Conservation (phyloP, 2,329 filamentous ascomycete genomes). For the Camptophora hylomeconis region DNA sequence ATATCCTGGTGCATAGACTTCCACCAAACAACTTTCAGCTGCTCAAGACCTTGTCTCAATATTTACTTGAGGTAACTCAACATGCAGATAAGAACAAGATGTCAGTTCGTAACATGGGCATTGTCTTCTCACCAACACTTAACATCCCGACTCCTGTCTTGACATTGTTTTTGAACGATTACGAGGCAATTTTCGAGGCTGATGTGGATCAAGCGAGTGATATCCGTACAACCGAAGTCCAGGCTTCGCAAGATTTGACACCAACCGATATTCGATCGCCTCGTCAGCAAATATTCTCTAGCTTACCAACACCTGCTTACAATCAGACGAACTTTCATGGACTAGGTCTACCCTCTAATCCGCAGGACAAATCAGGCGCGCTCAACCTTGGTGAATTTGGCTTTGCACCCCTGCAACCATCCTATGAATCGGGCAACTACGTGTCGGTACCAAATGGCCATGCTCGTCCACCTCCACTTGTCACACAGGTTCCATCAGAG, state of each 20-base stretch:
- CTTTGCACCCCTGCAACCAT: slow-evolving; percentile 29
- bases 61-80: slow-evolving; percentile 84
- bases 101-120: slow-evolving; percentile 93
- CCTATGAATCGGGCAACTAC: slow-evolving; percentile 16
- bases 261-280: slow-evolving; percentile 51
- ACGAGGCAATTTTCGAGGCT: slow-evolving; percentile 68
- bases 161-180: slow-evolving; percentile 85
- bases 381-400: slow-evolving; percentile 27
- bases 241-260: slow-evolving; percentile 21
- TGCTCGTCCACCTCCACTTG: slow-evolving; percentile 9
- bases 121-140: slow-evolving; percentile 92
- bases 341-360: slow-evolving; percentile 14
- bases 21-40: slow-evolving; percentile 70
- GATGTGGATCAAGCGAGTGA: slow-evolving; percentile 27
- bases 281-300: slow-evolving; percentile 52
- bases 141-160: slow-evolving; percentile 95
- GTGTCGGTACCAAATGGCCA: slow-evolving; percentile 19
- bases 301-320: slow-evolving; percentile 52
- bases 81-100: slow-evolving; percentile 90
- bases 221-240: slow-evolving; percentile 24
- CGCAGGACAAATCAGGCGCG: slow-evolving; percentile 39
- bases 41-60: slow-evolving; percentile 71
- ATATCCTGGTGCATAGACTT: slow-evolving; percentile 64
- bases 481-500: slow-evolving; percentile 14
- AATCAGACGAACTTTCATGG: slow-evolving; percentile 40